phyloP scores from a whole-genome alignment of 2,329 filamentous ascomycete species.

The Thielaviopsis cerberus region DNA sequence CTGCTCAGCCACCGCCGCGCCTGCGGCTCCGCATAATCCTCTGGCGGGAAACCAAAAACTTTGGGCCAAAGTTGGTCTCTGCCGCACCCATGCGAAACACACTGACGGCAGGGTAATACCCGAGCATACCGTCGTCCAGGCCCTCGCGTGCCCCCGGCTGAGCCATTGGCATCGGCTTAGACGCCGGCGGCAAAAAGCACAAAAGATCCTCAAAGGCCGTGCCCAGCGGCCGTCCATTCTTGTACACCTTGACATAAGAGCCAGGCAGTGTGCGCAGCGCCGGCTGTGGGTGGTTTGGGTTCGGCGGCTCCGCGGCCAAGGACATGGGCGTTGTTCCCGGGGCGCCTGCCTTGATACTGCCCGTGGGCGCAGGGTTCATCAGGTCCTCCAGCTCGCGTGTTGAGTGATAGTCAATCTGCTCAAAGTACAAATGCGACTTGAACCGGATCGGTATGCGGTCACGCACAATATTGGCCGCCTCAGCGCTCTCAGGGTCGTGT shows the following conservation, averaged over 20 bases:
- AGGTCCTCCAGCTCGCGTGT: slow-evolving; percentile 76
- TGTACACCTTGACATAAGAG: slow-evolving; percentile 76
- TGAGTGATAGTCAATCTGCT: slow-evolving; percentile 74
- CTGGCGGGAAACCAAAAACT: slow-evolving; percentile 82
- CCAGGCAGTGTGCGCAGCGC: slow-evolving; percentile 73
- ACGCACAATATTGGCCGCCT: slow-evolving; percentile 65
- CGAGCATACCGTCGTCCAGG: slow-evolving; percentile 83
- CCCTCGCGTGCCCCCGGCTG: slow-evolving; percentile 58
- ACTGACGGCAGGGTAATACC: slow-evolving; percentile 86
- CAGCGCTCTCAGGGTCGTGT: slow-evolving; percentile 23
- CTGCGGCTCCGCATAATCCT: slow-evolving; percentile 29
- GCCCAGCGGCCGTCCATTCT: slow-evolving; percentile 74
- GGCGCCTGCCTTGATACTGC: slow-evolving; percentile 26
- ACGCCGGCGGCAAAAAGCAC: slow-evolving; percentile 80
- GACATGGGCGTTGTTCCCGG: slow-evolving; percentile 9
- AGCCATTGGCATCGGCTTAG: slow-evolving; percentile 38
- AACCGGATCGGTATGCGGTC: slow-evolving; percentile 90
- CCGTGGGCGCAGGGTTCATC: slow-evolving; percentile 46
- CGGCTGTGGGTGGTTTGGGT: slow-evolving; percentile 52
- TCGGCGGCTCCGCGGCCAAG: slow-evolving; percentile 32
- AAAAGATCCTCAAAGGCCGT: slow-evolving; percentile 76
- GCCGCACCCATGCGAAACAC: slow-evolving; percentile 81
- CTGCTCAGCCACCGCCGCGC: slow-evolving; percentile 12
- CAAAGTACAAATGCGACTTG: slow-evolving; percentile 85
- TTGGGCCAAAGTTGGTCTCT: slow-evolving; percentile 82